phyloP scores from a whole-genome alignment of 108 stramenopile genomes.

The Aureococcus anophagefferens region DNA sequence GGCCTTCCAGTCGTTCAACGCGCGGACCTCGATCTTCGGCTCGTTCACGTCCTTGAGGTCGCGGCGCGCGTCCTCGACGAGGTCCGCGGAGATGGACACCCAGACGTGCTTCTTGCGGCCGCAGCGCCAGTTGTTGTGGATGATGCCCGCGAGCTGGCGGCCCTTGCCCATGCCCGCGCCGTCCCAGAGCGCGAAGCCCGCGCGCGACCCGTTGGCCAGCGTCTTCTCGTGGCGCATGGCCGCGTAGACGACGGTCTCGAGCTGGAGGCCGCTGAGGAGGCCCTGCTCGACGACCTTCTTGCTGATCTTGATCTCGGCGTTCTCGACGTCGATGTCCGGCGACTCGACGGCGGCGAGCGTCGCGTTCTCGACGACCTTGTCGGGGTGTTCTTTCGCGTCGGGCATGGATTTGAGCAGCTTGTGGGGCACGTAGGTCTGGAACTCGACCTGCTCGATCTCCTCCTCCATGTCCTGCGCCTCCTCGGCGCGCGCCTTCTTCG shows the following conservation, averaged over 20 bases:
- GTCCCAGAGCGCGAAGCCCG: slow-evolving; percentile 48
- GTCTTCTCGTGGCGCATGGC: slow-evolving; percentile 3
- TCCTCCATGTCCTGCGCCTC: too few species aligned
- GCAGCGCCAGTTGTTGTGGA: slow-evolving; percentile 19
- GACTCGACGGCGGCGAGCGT: slow-evolving; percentile 22
- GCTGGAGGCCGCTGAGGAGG: slow-evolving; percentile 25
- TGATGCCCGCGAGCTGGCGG: slow-evolving; percentile 30
- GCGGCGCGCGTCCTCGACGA: not conserved
- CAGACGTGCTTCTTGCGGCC: slow-evolving; percentile 26
- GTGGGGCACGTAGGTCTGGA: slow-evolving; percentile 16
- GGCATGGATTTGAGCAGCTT: too few species aligned
- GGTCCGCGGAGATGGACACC: slow-evolving; percentile 1
- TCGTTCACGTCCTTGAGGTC: slow-evolving; percentile 13
- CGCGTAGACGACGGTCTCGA: slow-evolving; percentile 32
- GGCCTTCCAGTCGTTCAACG: not conserved
- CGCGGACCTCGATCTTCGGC: too few species aligned
- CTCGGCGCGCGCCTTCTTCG: not conserved
- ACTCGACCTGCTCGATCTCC: too few species aligned
- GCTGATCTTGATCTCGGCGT: slow-evolving; percentile 13
- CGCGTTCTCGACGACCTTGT: too few species aligned
- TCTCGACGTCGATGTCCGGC: slow-evolving; percentile 25
- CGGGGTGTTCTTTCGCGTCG: too few species aligned
- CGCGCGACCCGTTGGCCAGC: not conserved
- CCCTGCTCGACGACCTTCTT: slow-evolving; percentile 11
- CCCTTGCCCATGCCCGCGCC: slow-evolving; percentile 55